These are phyloP conservation scores for Aspergillus uvarum DNA, from an alignment of 2,329 filamentous ascomycete genomes.

Conservation along the genomic window DNA sequence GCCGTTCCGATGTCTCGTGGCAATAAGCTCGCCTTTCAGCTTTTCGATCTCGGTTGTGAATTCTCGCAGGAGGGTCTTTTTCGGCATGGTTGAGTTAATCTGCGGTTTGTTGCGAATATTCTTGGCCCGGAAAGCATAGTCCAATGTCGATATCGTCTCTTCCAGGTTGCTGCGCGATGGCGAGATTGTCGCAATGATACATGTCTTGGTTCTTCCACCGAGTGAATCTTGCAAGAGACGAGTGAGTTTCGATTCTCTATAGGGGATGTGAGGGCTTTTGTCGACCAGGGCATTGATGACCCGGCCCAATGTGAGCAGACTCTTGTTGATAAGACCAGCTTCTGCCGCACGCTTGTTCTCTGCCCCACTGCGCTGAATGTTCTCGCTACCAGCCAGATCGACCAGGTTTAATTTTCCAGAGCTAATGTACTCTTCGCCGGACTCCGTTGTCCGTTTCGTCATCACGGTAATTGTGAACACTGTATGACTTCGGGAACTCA, in stretches of 20 bases:
- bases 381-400: constrained; percentile 94
- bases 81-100: constrained; percentile 86
- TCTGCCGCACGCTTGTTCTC: constrained; percentile 97
- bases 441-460: constrained; percentile 75
- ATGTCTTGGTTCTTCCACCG: constrained; percentile 93
- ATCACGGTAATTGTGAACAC: constrained; percentile 95
- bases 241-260: constrained; percentile 92
- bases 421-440: constrained; percentile 85
- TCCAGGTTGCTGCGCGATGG: constrained; percentile 93
- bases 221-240: constrained; percentile 93
- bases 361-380: constrained; percentile 93
- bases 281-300: constrained; percentile 98
- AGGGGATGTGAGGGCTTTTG: constrained; percentile 82
- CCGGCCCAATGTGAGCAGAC: constrained; percentile 85
- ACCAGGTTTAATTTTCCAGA: constrained; percentile 95
- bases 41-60: constrained; percentile 93
- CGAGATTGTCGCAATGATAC: constrained; percentile 95
- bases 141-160: constrained; percentile 95
- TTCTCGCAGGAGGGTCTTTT: constrained; percentile 86
- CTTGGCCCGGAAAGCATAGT: constrained; percentile 97
- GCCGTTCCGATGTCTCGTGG: constrained; percentile 88
- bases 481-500: constrained; percentile 94
- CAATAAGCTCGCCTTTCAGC: constrained; percentile 88
- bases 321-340: constrained; percentile 97
- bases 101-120: constrained; percentile 99